These are phyloP conservation scores for Dictyostelium citrinum DNA, from an alignment of 78 protist species.

Conservation along the genomic window DNA sequence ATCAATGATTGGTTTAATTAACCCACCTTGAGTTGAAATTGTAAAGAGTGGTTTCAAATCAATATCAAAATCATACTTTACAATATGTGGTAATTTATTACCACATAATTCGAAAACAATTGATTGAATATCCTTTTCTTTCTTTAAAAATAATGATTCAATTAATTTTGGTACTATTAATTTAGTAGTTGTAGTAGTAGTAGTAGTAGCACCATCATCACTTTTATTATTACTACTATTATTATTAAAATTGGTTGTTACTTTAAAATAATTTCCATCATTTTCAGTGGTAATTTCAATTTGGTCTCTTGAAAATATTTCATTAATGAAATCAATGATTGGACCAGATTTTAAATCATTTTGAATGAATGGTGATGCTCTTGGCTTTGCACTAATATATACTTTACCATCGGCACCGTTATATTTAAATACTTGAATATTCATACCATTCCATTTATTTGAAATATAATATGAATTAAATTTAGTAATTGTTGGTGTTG, in stretches of 20 bases:
- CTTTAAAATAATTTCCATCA: background rate
- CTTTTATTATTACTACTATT: too few relatives aligned
- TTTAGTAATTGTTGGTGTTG: background rate
- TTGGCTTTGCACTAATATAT: slow-evolving; percentile 25
- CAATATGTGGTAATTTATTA: slow-evolving; percentile 27
- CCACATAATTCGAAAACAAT: slow-evolving; percentile 56
- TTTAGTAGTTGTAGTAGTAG: background rate
- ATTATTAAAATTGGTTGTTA: background rate
- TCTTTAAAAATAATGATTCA: background rate
- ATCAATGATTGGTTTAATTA: background rate
- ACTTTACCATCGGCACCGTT: background rate
- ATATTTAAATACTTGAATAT: slow-evolving; percentile 55
- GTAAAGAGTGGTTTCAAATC: slow-evolving; percentile 37
- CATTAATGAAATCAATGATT: background rate
- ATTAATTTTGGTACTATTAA: background rate
- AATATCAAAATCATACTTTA: slow-evolving; percentile 32
- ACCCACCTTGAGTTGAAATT: background rate
- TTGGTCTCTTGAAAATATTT: background rate
- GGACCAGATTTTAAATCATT: slow-evolving; percentile 16
- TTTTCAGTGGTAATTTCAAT: background rate
- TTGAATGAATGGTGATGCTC: slow-evolving; percentile 18
- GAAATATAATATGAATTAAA: slow-evolving; percentile 5
- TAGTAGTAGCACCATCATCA: background rate
- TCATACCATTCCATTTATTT: slow-evolving; percentile 73
- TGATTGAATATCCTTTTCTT: background rate